Percentiles rank a stretch among this genome's conserved stretches.
Evolutionary conservation across 2,329 filamentous ascomycete genomes (phyloP).

Genomic region (Coniochaeta sp.): DNA sequence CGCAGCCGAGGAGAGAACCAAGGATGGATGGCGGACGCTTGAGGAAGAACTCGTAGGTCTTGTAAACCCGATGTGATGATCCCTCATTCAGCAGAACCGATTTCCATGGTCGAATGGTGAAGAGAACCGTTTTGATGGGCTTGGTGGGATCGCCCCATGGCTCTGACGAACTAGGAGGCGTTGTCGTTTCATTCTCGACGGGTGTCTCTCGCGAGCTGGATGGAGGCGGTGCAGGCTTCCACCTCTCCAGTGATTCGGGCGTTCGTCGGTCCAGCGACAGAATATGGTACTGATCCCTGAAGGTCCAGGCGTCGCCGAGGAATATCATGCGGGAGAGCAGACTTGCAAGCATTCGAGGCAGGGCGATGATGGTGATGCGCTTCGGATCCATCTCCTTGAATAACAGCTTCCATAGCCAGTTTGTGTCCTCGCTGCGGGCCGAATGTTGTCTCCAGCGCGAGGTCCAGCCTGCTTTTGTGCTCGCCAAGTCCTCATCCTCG

Average conservation of each 20-base stretch:
- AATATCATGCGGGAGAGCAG: slow-evolving; percentile 52
- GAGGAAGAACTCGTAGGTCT: slow-evolving; percentile 64
- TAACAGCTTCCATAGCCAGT: slow-evolving; percentile 49
- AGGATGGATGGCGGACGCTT: slow-evolving; percentile 57
- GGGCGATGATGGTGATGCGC: slow-evolving; percentile 50
- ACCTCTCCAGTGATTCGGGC: neutral
- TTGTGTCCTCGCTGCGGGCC: slow-evolving; percentile 21
- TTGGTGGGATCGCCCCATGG: neutral
- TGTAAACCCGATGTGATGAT: slow-evolving; percentile 64
- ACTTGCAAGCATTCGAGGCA: slow-evolving; percentile 54
- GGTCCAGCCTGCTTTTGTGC: neutral
- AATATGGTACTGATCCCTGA: slow-evolving; percentile 56
- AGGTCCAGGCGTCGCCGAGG: slow-evolving; percentile 54
- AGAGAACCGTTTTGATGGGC: slow-evolving; percentile 32
- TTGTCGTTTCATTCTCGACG: neutral
- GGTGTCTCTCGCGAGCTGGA: neutral
- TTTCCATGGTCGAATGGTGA: slow-evolving; percentile 58
- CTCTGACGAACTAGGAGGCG: neutral
- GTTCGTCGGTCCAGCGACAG: slow-evolving; percentile 31
- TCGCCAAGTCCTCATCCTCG: neutral
- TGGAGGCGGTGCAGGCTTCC: neutral
- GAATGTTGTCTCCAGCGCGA: slow-evolving; percentile 8
- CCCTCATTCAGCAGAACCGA: slow-evolving; percentile 66
- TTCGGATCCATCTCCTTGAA: slow-evolving; percentile 46
- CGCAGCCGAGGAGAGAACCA: slow-evolving; percentile 37